Evolutionary conservation across 1,139 yeast genomes (phyloP), one percentile per base, ranked within the genome.

Genomic region (Geotrichum reessii): DNA sequence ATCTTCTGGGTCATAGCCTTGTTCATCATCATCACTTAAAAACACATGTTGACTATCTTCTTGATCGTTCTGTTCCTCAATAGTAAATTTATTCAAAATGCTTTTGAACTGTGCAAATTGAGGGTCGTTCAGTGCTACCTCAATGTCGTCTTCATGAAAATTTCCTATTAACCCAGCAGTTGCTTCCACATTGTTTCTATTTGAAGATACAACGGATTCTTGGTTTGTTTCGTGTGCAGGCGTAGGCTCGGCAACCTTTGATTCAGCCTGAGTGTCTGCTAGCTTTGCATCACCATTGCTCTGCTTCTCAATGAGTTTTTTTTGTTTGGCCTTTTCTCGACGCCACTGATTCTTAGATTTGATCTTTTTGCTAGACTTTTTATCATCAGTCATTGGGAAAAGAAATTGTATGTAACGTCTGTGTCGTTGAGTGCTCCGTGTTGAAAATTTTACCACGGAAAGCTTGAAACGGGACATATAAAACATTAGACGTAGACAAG

Each of bases 261-360:
- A 40, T 42, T 50, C 47, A 49, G 55, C 53, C 50, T 48, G 47
- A 56, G 31, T 52, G 51, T 55, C 25, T 50, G 47, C 25, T 42
- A 47, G 19, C 11, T 42, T 27, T 24, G 37, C 14, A 22, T 11
- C 22, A 40, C 52, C 51, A 19, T 47, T 58, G 37, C 59, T 55
- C 27, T 56, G 62, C 22, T 51, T 31, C 14, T 31, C 37, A n/a
- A n/a, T n/a, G 14, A 31, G 65, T 57, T 80, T 83, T 65, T 80
- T 74, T 61, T 71, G 78, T 71, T 84, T 85, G 11, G 79, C 81
- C 66, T 77, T 76, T 66, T 83, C 88, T 58, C 91, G 75, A 59
- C 92, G 77, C 53, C 84, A 72, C 72, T 85, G 91, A 59, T 73
- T 74, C 63, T 74, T 74, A 44, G 69, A 57, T 40, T 53, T 53